phyloP scores from a whole-genome alignment of 2,329 filamentous ascomycete species.

The Chaetomium olivaceum region DNA sequence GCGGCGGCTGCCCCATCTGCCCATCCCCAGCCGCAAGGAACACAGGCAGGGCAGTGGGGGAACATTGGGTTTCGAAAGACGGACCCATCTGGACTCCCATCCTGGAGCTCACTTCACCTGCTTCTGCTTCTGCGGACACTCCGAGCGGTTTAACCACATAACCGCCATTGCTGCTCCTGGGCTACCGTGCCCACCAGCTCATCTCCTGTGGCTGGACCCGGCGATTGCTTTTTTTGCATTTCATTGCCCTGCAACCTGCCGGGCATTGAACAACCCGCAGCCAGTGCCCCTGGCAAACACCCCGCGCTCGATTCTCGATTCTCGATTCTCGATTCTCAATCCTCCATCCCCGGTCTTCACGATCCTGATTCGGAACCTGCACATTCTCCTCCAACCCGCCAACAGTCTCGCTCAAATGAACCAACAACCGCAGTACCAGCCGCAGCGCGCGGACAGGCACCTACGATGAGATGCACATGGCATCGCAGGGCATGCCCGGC shows the following conservation, averaged over 20 bases:
- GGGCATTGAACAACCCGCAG: background rate
- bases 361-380: background rate
- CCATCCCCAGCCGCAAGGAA: background rate
- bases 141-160: background rate
- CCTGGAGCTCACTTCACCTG: slow-evolving; percentile 5
- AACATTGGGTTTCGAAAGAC: background rate
- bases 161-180: slow-evolving; percentile 13
- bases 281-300: slow-evolving; percentile 4
- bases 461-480: slow-evolving; percentile 59
- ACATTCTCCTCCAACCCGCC: no score
- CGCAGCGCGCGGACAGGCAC: slow-evolving; percentile 43
- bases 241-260: background rate
- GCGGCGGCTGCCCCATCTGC: slow-evolving; percentile 13
- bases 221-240: slow-evolving; percentile 5
- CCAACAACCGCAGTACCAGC: slow-evolving; percentile 37
- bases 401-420: slow-evolving; percentile 13
- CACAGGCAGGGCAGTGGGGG: background rate
- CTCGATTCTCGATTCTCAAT: background rate
- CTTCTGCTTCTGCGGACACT: background rate
- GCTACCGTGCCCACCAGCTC: slow-evolving; percentile 25
- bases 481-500: slow-evolving; percentile 44
- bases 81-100: slow-evolving; percentile 2
- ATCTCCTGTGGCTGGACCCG: slow-evolving; percentile 13
- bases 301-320: background rate
- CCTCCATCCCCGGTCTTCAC: background rate